phyloP scores from a whole-genome alignment of 495 filamentous ascomycete species.

The Usnea hakonensis region DNA sequence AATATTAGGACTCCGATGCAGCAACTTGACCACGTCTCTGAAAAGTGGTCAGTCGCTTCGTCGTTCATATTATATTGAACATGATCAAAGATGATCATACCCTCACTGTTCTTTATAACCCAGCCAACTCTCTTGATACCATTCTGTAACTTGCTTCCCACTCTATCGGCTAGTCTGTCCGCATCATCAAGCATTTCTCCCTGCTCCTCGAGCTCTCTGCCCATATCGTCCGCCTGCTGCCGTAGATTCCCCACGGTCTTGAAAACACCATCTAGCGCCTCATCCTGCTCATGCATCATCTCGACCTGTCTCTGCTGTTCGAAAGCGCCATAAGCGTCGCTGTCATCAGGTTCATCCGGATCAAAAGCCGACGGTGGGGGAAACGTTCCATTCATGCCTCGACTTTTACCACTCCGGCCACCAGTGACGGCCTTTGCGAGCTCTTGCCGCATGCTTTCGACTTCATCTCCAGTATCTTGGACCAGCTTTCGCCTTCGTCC shows the following conservation, averaged over 20 bases:
- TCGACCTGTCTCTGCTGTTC: constrained; percentile 86
- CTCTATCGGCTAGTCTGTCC: constrained; percentile 73
- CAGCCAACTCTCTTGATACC: constrained; percentile 78
- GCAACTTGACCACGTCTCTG: constrained; percentile 79
- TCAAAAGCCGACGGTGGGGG: constrained; percentile 69
- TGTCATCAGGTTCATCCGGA: constrained; percentile 39
- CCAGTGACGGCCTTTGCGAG: constrained; percentile 39
- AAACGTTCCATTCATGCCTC: constrained; percentile 36
- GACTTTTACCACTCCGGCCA: constrained; percentile 13
- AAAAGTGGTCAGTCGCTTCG: constrained; percentile 26
- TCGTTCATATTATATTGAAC: constrained; percentile 6
- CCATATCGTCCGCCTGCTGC: constrained; percentile 89
- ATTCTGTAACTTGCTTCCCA: constrained; percentile 74
- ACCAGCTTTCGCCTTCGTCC: constrained; percentile 73
- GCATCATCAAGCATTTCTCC: constrained; percentile 69
- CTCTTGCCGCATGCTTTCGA: constrained; percentile 84
- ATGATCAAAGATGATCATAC: constrained; percentile 30
- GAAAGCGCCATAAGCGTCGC: constrained; percentile 71
- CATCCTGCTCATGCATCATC: constrained; percentile 92
- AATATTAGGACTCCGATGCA: constrained; percentile 83
- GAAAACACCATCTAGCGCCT: constrained; percentile 86
- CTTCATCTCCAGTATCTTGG: constrained; percentile 77
- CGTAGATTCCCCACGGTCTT: constrained; percentile 83
- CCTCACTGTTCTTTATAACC: constrained; percentile 88
- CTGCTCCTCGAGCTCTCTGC: constrained; percentile 91